These are phyloP conservation scores for Tolypocladium nubicola DNA, from an alignment of 2,329 filamentous ascomycete genomes.

Conservation along the genomic window DNA sequence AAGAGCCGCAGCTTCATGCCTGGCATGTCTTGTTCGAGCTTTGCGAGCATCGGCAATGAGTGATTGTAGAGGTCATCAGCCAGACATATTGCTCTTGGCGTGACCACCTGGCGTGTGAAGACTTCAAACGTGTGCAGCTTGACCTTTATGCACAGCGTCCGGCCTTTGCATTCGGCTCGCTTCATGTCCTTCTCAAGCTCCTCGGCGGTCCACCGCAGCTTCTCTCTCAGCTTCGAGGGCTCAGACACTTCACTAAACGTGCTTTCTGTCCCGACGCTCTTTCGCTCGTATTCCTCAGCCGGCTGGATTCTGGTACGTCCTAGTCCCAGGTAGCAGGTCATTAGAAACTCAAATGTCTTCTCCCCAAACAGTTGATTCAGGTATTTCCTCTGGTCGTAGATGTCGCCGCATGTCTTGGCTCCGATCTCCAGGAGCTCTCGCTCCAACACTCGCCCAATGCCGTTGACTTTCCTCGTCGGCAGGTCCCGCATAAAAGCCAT, in stretches of 20 bases:
- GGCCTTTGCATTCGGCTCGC: conserved; percentile 71
- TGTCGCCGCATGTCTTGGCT: conserved; percentile 79
- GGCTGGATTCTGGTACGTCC: conserved; percentile 79
- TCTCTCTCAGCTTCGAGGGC: conserved; percentile 57
- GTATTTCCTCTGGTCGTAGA: conserved; percentile 65
- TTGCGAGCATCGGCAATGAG: conserved; percentile 71
- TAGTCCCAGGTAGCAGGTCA: conserved; percentile 75
- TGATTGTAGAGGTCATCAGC: conserved; percentile 79
- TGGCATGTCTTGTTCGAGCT: conserved; percentile 74
- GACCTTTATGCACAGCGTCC: conserved; percentile 85
- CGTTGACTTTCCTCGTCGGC: conserved; percentile 84
- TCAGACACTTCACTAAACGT: conserved; percentile 77
- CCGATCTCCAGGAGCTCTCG: conserved; percentile 82
- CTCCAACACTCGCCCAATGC: conserved; percentile 88
- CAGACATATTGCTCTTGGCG: conserved; percentile 58
- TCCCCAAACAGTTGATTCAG: conserved; percentile 76
- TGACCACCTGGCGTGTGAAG: conserved; percentile 67
- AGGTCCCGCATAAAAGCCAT: conserved; percentile 79
- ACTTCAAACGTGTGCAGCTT: conserved; percentile 94
- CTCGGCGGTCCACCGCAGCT: conserved; percentile 70
- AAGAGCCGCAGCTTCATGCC: conserved; percentile 73
- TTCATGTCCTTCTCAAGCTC: conserved; percentile 80
- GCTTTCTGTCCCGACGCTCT: conserved; percentile 87
- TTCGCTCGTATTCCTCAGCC: conserved; percentile 80
- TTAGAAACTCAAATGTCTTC: conserved; percentile 79